Evolutionary conservation across 73 alveolate genomes (phyloP), one percentile per base, ranked within the genome.

Genomic region (Paraurostyla sp.): DNA sequence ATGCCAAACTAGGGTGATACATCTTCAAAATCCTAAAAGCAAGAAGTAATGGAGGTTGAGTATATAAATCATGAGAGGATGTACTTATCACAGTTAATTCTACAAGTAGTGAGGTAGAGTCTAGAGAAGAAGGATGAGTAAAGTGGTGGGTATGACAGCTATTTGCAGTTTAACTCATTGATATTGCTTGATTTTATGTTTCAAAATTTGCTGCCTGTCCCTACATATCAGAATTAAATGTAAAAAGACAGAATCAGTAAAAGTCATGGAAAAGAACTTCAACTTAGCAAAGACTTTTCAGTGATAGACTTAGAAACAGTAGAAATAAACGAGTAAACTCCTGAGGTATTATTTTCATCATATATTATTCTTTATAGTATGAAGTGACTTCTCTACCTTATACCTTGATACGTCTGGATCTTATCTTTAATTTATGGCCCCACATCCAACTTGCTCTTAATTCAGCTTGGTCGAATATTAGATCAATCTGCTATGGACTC

Each of bases 391-490:
- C 88, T 38, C 42, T 80, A 16, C 36, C 52, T 7, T 93, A 93
- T 43, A 88, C 84, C 11, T 36, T 59, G 41, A 32, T 93, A 88
- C 52, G 97, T 15, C 41, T 89, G 7, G 78, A 92, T 29, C 84
- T 89, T 25, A 88, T 93, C n/a, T 87, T 93, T 56, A 93, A 93
- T 43, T 88, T 93, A 4, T 89, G 95, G 97, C 93, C 92, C 38
- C 83, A 71, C 71, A 78, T 93, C 40, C 73, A 87, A 43, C 32
- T 69, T 33, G 93, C 94, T 0, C 83, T 84, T 40, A 75, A 65
- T 16, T 78, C 94, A 22, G 83, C 94, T n/a, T 92, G 97, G 97
- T 65, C 92, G n/a, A 92, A 92, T 63, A 92, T 92, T 45, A 62
- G 97, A 18, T 80, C 93, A 35, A 92, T 92, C 29, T 89, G 95